A percentile compares a stretch with the other conserved stretches of the same genome.
Conservation (phyloP, 345 rosid species). For the Moricandia moricandioides region DNA sequence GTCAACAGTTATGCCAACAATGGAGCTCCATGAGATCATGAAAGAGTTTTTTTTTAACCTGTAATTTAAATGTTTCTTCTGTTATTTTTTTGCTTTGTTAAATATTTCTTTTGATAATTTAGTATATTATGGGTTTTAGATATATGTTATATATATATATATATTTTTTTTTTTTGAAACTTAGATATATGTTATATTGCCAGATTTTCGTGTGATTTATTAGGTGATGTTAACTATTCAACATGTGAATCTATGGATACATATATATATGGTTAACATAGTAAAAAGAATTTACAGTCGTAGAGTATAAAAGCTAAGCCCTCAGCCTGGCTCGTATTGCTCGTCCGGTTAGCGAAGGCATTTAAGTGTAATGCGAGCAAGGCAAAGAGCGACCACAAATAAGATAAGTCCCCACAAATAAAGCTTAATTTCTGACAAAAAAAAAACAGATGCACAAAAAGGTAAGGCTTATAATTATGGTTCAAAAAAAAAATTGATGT, state of each 20-base stretch:
- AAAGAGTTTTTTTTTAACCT: not conserved
- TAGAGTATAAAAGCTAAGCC: not conserved
- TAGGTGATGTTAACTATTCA: no score
- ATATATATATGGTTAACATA: not conserved
- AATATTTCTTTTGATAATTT: not conserved
- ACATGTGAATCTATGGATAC: not conserved
- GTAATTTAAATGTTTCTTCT: not conserved
- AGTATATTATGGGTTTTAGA: not conserved
- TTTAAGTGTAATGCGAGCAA: not conserved
- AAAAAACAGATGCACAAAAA: not conserved
- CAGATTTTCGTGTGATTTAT: not conserved
- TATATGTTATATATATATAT: not conserved
- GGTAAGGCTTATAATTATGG: not conserved
- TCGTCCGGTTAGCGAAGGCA: not conserved
- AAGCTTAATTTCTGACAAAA: not conserved
- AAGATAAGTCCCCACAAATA: not conserved
- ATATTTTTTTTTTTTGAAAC: no score
- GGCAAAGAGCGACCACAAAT: not conserved
- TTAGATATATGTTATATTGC: not conserved
- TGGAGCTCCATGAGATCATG: conserved; percentile 21
- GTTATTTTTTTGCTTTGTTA: not conserved
- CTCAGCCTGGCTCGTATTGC: not conserved
- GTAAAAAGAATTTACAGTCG: not conserved
- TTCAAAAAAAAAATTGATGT: not conserved
- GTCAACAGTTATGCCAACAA: conserved; percentile 39